Evolutionary conservation across 805 yeast genomes (phyloP).

Genomic region (Ogataea haglerorum): DNA sequence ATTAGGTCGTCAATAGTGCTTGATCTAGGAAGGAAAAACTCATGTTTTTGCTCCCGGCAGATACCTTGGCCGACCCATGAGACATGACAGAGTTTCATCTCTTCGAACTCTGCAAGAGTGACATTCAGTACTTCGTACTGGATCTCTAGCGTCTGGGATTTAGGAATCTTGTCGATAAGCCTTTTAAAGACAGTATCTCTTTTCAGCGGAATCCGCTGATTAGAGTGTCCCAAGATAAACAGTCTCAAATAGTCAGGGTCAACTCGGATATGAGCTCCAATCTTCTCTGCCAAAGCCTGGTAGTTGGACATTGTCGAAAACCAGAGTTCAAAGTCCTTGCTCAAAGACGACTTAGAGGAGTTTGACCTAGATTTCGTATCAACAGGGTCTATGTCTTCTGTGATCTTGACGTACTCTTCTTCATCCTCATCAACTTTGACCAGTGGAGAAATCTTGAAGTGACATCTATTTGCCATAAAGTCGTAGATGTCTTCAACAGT

Average conservation of each 20-base stretch:
- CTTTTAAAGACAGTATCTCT: constrained; percentile 34
- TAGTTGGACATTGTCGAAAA: constrained; percentile 59
- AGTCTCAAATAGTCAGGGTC: constrained; percentile 64
- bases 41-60: constrained; percentile 64
- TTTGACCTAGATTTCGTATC: constrained; percentile 15
- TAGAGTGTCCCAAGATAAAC: constrained; percentile 55
- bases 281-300: constrained; percentile 54
- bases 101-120: constrained; percentile 73
- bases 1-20: constrained; percentile 55
- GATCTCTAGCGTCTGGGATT: constrained; percentile 43
- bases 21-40: constrained; percentile 63
- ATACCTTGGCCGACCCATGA: constrained; percentile 73
- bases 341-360: constrained; percentile 11
- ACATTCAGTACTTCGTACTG: constrained; percentile 77
- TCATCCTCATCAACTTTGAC: constrained; percentile 39
- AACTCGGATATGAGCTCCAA: constrained; percentile 51
- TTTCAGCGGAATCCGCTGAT: constrained; percentile 49
- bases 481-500: constrained; percentile 46
- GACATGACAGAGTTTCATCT: constrained; percentile 60
- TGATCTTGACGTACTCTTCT: constrained; percentile 47
- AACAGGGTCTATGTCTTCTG: constrained; percentile 28
- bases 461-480: constrained; percentile 58
- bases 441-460: constrained; percentile 49
- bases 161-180: constrained; percentile 43
- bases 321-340: constrained; percentile 56